Conservation (phyloP, 768 basidiomycete species). For the Auricularia auricula-judae region DNA sequence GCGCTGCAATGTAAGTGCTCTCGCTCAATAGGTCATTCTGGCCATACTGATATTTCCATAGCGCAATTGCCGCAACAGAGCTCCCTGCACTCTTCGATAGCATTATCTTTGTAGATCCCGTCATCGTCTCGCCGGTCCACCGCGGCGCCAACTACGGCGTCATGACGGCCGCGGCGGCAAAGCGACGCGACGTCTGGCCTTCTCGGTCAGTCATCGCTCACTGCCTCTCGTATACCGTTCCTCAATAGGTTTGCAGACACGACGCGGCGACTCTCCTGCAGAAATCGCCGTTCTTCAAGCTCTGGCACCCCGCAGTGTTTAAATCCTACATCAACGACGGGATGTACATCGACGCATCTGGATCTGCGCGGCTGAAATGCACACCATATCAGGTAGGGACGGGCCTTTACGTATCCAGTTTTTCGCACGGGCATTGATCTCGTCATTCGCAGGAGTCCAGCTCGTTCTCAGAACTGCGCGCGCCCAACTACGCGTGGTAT, state of each 20-base stretch:
- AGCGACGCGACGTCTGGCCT: constrained; percentile 51
- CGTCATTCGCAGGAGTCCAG: neutral
- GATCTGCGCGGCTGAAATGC: neutral
- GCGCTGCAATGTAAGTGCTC: constrained; percentile 53
- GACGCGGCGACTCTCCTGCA: constrained; percentile 51
- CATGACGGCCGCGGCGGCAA: constrained; percentile 34
- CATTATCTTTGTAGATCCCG: constrained; percentile 70
- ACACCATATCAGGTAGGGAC: neutral
- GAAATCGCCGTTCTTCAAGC: constrained; percentile 51
- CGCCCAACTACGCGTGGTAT: neutral
- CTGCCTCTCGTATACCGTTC: neutral
- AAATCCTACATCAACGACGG: constrained; percentile 50
- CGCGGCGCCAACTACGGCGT: neutral
- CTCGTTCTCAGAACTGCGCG: neutral
- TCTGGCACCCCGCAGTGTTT: constrained; percentile 59
- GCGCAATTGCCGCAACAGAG: constrained; percentile 52
- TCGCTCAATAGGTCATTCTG: too few relatives aligned
- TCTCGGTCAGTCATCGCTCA: constrained; percentile 32
- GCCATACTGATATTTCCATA: constrained; percentile 15
- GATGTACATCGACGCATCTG: constrained; percentile 20
- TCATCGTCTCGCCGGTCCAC: constrained; percentile 29
- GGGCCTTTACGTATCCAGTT: neutral
- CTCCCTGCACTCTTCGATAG: constrained; percentile 58
- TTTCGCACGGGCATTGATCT: neutral
- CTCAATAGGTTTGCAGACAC: neutral